Evolutionary conservation across 129 eudicot genomes (phyloP), one percentile per base, ranked within the genome.

Genomic region (Arctium minus): DNA sequence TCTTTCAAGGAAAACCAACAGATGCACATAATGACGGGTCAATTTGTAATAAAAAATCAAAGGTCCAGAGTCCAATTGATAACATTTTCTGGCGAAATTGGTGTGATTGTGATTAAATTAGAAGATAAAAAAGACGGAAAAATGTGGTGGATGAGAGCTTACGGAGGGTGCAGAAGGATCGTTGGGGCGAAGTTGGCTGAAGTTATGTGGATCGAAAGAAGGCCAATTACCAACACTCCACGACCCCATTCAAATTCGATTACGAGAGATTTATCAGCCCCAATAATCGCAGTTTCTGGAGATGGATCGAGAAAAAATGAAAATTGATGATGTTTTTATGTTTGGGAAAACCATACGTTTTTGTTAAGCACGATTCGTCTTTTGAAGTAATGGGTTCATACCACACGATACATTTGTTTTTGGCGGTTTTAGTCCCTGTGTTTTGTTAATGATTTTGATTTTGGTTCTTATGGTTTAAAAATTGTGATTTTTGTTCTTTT

Each of bases 81-180:
- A 6, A 73, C 13, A 12, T 60, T 17, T 17, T 5, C 1, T 4
- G 38, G 8, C 8, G 9, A 72, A 81, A 48, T 33, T 31, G 5
- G 79, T 60, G 6, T 33, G 31, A 22, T 70, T 40, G 32, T 38
- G 82, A 72, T 60, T n/a, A 17, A 22, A 37, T 71, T 79, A 29
- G 17, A 30, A 17, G 33, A 12, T 15, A 29, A 37, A 74, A 17
- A 6, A 22, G 27, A 22, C 27, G 31, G 22, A 11, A 69, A 78
- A 56, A 30, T 10, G 42, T 12, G 77, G n/a, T 33, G 37, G 40
- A 75, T 15, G 77, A 73, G 65, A 39, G 73, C 91, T 88, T 89
- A 92, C 97, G 72, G 96, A 91, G 46, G 96, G 96, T 50, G 82
- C 87, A 17, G 92, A 88, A 82, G 92, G 92, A 89, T 92, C 94